Percentiles rank a stretch among this genome's conserved stretches.
Evolutionary conservation across 208 protist species (phyloP).

Genomic region (Leptomonas seymouri): DNA sequence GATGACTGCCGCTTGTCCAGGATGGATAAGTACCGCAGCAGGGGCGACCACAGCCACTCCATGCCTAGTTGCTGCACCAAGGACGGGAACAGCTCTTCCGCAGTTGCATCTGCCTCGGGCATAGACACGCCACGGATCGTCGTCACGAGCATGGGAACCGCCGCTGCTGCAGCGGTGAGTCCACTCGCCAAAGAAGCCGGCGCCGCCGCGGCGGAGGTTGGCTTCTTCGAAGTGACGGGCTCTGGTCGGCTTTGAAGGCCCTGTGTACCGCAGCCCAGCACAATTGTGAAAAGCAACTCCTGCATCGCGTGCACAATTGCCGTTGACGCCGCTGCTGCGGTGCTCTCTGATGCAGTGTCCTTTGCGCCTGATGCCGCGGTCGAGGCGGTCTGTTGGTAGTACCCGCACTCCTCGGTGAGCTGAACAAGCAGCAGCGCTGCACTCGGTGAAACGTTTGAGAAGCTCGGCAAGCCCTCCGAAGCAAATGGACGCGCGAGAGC

Average conservation of each 20-base stretch:
- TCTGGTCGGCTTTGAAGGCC: constrained; percentile 33
- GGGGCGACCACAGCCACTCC: constrained; percentile 86
- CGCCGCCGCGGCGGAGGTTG: background rate
- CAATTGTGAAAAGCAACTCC: constrained; percentile 64
- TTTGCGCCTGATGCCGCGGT: background rate
- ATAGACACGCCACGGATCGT: constrained; percentile 51
- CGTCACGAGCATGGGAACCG: constrained; percentile 15
- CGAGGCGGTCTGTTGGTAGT: constrained; percentile 17
- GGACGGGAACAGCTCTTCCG: constrained; percentile 55
- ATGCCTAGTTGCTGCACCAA: constrained; percentile 77
- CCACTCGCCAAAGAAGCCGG: background rate
- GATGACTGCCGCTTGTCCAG: constrained; percentile 63
- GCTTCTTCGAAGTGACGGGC: constrained; percentile 8
- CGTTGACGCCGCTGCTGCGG: background rate
- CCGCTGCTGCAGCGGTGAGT: background rate
- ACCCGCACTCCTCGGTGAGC: constrained; percentile 21
- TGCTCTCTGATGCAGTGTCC: background rate
- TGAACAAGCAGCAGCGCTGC: constrained; percentile 30
- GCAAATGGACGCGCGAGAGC: background rate
- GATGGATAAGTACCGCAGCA: constrained; percentile 44
- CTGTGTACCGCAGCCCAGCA: constrained; percentile 43
- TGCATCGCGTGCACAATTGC: constrained; percentile 54
- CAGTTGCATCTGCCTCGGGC: constrained; percentile 65
- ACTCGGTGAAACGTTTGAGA: constrained; percentile 9
- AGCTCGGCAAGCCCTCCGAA: background rate